Evolutionary conservation across 352 stramenopile genomes (phyloP).

Genomic region (Phytophthora aleatoria): DNA sequence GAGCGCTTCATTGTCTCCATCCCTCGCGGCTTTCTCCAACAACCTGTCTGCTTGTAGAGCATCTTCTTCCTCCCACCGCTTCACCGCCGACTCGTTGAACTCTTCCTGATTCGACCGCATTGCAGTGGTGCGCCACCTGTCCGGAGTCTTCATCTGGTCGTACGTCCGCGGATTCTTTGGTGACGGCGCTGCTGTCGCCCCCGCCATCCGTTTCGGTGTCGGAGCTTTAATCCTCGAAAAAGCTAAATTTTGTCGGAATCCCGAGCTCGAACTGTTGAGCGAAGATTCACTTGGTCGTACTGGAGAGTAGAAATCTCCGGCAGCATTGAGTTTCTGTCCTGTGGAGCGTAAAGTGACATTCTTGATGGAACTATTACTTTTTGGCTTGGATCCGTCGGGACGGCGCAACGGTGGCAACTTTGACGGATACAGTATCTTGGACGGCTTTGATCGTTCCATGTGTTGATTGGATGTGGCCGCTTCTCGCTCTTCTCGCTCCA

Average conservation of each 20-base stretch:
- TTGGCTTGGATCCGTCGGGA: conserved; percentile 5
- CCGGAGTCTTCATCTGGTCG: conserved; percentile 37
- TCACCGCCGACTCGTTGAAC: conserved; percentile 21
- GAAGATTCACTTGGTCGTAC: conserved; percentile 28
- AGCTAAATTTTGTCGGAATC: conserved; percentile 25
- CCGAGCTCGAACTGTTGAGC: conserved; percentile 18
- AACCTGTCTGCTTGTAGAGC: conserved; percentile 31
- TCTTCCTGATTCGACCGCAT: conserved; percentile 34
- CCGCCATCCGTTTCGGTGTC: conserved; percentile 11
- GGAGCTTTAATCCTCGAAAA: conserved; percentile 32
- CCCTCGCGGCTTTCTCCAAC: conserved; percentile 30
- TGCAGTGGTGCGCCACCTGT: conserved; percentile 38
- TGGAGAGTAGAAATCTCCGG: conserved; percentile 42
- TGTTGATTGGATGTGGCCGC: conserved; percentile 15
- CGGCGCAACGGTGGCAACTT: conserved; percentile 20
- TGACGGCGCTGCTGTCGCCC: conserved; percentile 3
- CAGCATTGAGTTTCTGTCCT: conserved; percentile 32
- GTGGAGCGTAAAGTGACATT: conserved; percentile 17
- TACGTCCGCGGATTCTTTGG: conserved; percentile 14
- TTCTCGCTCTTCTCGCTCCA: conserved; percentile 39
- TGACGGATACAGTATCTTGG: conserved; percentile 11
- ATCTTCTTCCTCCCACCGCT: conserved; percentile 33
- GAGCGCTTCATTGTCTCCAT: conserved; percentile 31
- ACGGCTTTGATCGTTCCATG: conserved; percentile 11
- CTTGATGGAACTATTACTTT: conserved; percentile 12